Evolutionary conservation across 805 yeast species (phyloP), one percentile per base, ranked within the genome.

Genomic region (Teunomyces gatunensis): DNA sequence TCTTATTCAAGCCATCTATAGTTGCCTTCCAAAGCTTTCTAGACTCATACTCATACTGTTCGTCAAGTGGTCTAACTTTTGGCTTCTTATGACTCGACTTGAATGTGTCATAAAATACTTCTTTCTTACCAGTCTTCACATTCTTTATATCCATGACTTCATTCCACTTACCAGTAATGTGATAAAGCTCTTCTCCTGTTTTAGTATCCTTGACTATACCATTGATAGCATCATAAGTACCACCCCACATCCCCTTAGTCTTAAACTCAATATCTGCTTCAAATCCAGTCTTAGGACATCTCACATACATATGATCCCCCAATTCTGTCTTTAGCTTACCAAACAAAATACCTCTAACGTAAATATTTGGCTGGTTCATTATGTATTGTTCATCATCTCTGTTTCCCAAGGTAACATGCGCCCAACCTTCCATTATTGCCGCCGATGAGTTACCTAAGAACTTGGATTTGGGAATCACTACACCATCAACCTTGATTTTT

Each of bases 371-470:
- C 66, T 94, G 98, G n/a, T 90, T 85, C 62, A 94, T 73, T 9
- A 85, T 79, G 67, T 90, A 94, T 46, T 75, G 74, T 63, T 92
- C 99, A 53, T 81, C 81, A 33, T 65, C 64, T 21, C 79, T 73
- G 56, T 87, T 86, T 41, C 83, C 73, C 51, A 92, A 80, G 35
- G 87, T 79, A 15, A 91, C 68, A 42, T 79, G 82, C 1, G 89
- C 92, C 47, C 78, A 61, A 17, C 99, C 99, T 57, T 91, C 96
- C 99, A 94, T 94, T 65, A 94, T 81, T 1, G 96, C 95, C 17
- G 98, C 99, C 0, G 97, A 91, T 1, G 97, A 89, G 62, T 94
- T 94, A 28, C 99, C 99, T 50, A 92, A 73, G 59, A 94, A 94
- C 58, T 81, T 80, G 1, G 97, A 90, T 60, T 80, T 84, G 18